Conservation (phyloP, 768 basidiomycete species). For the Russula emetica region DNA sequence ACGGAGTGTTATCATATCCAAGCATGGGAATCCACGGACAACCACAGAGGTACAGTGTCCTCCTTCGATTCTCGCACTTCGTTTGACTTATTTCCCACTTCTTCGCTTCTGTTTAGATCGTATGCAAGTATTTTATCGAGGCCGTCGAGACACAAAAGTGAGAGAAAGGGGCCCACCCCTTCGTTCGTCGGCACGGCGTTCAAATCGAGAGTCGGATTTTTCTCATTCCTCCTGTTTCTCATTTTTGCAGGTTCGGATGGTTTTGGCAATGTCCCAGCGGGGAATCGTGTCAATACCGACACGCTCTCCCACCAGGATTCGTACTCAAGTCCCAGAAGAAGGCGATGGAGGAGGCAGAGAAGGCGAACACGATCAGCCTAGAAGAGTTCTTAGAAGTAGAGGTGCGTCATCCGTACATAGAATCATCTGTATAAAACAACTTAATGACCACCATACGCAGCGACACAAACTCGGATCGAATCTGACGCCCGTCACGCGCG, state of each 20-base stretch:
- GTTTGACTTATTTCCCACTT: slow-evolving; percentile 3
- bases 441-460: slow-evolving; percentile 38
- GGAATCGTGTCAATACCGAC: slow-evolving; percentile 86
- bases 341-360: slow-evolving; percentile 85
- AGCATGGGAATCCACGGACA: slow-evolving; percentile 85
- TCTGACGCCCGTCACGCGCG: slow-evolving; percentile 89
- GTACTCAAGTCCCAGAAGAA: slow-evolving; percentile 93
- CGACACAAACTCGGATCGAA: slow-evolving; percentile 90
- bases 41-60: slow-evolving; percentile 76
- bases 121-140: slow-evolving; percentile 96
- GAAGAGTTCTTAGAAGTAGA: slow-evolving; percentile 98
- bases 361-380: slow-evolving; percentile 81
- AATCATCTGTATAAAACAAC: not conserved
- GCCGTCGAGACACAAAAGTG: slow-evolving; percentile 90
- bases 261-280: slow-evolving; percentile 95
- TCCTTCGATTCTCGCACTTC: slow-evolving; percentile 5
- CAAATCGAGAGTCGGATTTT: not conserved
- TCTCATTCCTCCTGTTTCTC: slow-evolving; percentile 26
- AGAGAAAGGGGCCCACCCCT: slow-evolving; percentile 23
- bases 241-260: slow-evolving; percentile 67
- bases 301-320: slow-evolving; percentile 94
- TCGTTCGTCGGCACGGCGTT: not conserved
- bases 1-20: slow-evolving; percentile 77
- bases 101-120: slow-evolving; percentile 55
- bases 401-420: slow-evolving; percentile 45